Evolutionary conservation across 495 filamentous ascomycete genomes (phyloP).

Genomic region (Penicillium malachiteum): DNA sequence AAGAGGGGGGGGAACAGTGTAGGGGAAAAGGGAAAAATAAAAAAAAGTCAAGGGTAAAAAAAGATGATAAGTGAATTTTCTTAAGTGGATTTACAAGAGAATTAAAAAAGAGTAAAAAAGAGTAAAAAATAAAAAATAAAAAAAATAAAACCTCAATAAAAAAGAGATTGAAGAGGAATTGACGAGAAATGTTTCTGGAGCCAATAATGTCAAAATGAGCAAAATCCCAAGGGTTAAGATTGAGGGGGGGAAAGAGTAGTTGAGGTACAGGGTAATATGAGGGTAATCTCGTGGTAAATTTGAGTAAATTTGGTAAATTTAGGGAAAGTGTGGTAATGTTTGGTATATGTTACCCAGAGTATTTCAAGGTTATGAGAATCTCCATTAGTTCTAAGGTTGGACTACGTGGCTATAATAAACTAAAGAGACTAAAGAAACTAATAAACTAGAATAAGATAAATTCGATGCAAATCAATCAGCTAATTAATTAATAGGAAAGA

Average conservation of each 20-base stretch:
- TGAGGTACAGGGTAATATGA: not conserved
- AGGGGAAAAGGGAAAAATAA: not conserved
- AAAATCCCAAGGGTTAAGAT: not conserved
- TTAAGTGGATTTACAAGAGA: not conserved
- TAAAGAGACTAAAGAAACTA: not conserved
- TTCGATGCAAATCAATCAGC: not conserved
- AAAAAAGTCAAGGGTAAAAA: not conserved
- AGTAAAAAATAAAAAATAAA: not conserved
- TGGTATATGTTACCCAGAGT: too few relatives aligned
- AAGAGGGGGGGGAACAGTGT: not conserved
- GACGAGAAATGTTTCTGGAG: not conserved
- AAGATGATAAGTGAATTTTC: too few relatives aligned
- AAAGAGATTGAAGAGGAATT: not conserved
- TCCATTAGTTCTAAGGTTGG: too few relatives aligned
- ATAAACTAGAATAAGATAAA: not conserved
- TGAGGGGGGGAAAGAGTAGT: not conserved
- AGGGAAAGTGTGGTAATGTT: not conserved
- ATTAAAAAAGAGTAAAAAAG: not conserved
- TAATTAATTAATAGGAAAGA: too few relatives aligned
- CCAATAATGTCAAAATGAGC: constrained; percentile 2
- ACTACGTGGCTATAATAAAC: too few relatives aligned
- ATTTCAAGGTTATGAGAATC: too few relatives aligned
- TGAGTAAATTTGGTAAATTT: not conserved
- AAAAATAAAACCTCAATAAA: not conserved
- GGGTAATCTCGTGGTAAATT: not conserved